Conservation (phyloP, 306 rosid species). For the Potentilla sterilis region DNA sequence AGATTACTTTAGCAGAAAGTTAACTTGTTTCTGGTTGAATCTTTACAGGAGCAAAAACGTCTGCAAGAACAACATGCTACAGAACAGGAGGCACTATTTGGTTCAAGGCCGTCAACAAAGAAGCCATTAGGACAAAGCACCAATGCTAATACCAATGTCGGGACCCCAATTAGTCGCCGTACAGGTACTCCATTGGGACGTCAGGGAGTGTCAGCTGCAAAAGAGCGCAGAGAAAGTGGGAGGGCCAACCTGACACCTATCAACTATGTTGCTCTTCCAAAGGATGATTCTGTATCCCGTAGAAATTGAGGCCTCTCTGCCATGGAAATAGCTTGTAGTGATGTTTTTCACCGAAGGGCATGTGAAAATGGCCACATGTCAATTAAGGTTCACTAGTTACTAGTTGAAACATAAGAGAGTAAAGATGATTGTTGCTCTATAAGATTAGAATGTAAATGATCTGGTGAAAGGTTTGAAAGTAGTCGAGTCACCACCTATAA, state of each 20-base stretch:
- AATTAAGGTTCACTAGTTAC: neutral
- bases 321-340: constrained; percentile 17
- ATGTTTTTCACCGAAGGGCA: neutral
- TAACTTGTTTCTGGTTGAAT: neutral
- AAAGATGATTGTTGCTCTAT: neutral
- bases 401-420: neutral
- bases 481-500: neutral
- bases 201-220: constrained; percentile 44
- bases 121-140: constrained; percentile 74
- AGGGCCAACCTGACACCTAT: constrained; percentile 51
- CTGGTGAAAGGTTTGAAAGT: neutral
- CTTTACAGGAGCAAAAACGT: constrained; percentile 67
- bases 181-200: constrained; percentile 46
- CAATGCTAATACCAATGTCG: constrained; percentile 42
- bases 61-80: constrained; percentile 64
- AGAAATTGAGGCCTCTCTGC: constrained; percentile 32
- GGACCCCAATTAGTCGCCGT: constrained; percentile 72
- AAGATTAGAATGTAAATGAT: constrained; percentile 14
- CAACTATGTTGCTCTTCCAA: constrained; percentile 84
- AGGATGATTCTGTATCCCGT: constrained; percentile 56
- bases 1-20: constrained; percentile 1
- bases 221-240: constrained; percentile 68
- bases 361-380: neutral
- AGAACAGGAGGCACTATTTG: constrained; percentile 72
- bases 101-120: constrained; percentile 67